A percentile compares a stretch with the other conserved stretches of the same genome.
Evolutionary conservation across 1,139 yeast species (phyloP).

Genomic region (Scheffersomyces cryptocercus): DNA sequence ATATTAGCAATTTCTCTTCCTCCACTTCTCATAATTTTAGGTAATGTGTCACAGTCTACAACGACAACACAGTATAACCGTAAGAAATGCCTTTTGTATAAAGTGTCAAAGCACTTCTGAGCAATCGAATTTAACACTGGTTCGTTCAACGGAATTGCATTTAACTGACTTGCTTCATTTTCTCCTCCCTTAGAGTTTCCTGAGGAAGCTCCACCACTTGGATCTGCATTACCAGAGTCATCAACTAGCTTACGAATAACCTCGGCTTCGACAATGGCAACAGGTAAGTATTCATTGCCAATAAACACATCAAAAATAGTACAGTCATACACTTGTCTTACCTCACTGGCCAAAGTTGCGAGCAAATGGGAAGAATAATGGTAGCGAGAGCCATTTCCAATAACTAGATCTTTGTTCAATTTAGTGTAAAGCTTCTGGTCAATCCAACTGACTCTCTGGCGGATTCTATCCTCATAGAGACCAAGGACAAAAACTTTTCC

Average conservation of each 20-base stretch:
- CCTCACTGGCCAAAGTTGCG: conserved; percentile 78
- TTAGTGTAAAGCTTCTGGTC: conserved; percentile 47
- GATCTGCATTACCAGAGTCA: conserved; percentile 13
- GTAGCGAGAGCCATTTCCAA: conserved; percentile 52
- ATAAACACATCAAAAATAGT: conserved; percentile 87
- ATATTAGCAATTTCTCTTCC: conserved; percentile 91
- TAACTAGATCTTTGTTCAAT: conserved; percentile 29
- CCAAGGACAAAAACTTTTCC: conserved; percentile 91
- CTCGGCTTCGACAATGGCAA: conserved; percentile 84
- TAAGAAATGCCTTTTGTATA: conserved; percentile 71
- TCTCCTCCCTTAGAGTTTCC: conserved; percentile 2
- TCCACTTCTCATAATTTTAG: conserved; percentile 82
- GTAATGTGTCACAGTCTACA: conserved; percentile 79
- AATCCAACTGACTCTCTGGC: conserved; percentile 71
- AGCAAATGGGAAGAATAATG: conserved; percentile 86
- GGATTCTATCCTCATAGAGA: conserved; percentile 84
- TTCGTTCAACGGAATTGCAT: conserved; percentile 50
- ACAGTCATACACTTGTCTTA: conserved; percentile 83
- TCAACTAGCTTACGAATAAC: conserved; percentile 51
- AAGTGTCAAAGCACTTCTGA: conserved; percentile 67
- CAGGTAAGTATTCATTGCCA: conserved; percentile 83
- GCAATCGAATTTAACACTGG: conserved; percentile 72
- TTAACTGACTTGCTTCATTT: conserved; percentile 14
- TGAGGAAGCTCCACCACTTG: conserved; percentile 4
- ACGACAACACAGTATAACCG: conserved; percentile 81